Conservation (phyloP, 768 basidiomycete species). For the Austroboletus eburneus region DNA sequence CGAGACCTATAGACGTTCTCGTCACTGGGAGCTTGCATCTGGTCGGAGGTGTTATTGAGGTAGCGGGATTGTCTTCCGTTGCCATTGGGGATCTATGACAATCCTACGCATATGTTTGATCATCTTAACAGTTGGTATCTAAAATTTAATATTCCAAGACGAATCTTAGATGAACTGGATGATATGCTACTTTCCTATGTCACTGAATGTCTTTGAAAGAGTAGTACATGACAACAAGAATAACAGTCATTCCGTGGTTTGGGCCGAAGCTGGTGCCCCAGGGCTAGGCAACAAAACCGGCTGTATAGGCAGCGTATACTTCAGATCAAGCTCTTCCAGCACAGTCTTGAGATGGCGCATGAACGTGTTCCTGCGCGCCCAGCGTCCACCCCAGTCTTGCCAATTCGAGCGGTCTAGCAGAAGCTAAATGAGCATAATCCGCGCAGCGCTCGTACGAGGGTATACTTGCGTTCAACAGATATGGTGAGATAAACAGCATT, state of each 20-base stretch:
- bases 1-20: slow-evolving; percentile 52
- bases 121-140: slow-evolving; percentile 4
- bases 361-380: slow-evolving; percentile 68
- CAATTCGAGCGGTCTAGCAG: slow-evolving; percentile 68
- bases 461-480: slow-evolving; percentile 63
- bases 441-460: not conserved
- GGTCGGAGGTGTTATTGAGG: slow-evolving; percentile 91
- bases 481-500: slow-evolving; percentile 65
- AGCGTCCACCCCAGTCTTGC: slow-evolving; percentile 85
- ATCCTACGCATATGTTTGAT: not conserved
- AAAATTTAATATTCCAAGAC: slow-evolving; percentile 8
- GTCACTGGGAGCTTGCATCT: slow-evolving; percentile 92
- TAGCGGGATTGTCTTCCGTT: slow-evolving; percentile 71
- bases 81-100: slow-evolving; percentile 45
- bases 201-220: not conserved
- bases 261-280: not conserved
- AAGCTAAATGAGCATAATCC: not conserved
- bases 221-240: not conserved
- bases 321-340: slow-evolving; percentile 70
- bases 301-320: slow-evolving; percentile 68
- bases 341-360: slow-evolving; percentile 71
- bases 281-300: slow-evolving; percentile 52
- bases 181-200: no score
- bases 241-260: not conserved
- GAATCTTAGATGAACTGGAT: not conserved